A percentile compares a stretch with the other conserved stretches of the same genome.
phyloP scores from a whole-genome alignment of 331 rosid species.

The Rosa hybrid region DNA sequence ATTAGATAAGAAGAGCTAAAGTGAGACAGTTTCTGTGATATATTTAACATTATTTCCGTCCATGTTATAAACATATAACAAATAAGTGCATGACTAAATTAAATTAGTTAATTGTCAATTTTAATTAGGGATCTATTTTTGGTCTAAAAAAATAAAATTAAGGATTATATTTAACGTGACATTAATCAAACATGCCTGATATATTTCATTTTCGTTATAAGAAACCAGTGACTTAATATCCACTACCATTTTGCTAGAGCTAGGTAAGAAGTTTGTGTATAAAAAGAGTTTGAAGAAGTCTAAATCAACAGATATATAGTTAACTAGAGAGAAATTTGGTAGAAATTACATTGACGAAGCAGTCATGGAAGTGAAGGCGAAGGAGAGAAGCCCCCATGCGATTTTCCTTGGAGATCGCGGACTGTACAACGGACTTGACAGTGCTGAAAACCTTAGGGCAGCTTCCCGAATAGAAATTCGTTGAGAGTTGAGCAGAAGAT shows the following conservation, averaged over 20 bases:
- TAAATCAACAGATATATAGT: not conserved
- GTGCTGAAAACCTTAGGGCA: conserved; percentile 50
- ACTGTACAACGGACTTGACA: conserved; percentile 43
- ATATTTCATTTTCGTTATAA: not conserved
- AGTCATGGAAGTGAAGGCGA: conserved; percentile 74
- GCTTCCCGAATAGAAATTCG: conserved; percentile 39
- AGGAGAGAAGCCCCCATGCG: conserved; percentile 79
- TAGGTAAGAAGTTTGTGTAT: not conserved
- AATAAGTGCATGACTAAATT: not conserved
- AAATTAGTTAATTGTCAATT: no score
- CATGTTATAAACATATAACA: not conserved
- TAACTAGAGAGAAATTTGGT: not conserved
- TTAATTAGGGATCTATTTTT: no score
- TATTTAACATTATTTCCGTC: not conserved
- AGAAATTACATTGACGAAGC: conserved; percentile 59
- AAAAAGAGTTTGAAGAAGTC: not conserved
- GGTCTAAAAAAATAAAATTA: no score
- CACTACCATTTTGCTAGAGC: not conserved
- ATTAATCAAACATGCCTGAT: not conserved
- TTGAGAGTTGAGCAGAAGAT: conserved; percentile 47
- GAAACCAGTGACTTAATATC: not conserved
- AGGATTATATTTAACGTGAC: not conserved
- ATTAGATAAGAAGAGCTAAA: not conserved
- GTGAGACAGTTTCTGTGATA: not conserved
- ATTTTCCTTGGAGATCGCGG: conserved; percentile 49